Evolutionary conservation across 1,284 basidiomycete species (phyloP), one percentile per base, ranked within the genome.

Genomic region (Melampsora americana): DNA sequence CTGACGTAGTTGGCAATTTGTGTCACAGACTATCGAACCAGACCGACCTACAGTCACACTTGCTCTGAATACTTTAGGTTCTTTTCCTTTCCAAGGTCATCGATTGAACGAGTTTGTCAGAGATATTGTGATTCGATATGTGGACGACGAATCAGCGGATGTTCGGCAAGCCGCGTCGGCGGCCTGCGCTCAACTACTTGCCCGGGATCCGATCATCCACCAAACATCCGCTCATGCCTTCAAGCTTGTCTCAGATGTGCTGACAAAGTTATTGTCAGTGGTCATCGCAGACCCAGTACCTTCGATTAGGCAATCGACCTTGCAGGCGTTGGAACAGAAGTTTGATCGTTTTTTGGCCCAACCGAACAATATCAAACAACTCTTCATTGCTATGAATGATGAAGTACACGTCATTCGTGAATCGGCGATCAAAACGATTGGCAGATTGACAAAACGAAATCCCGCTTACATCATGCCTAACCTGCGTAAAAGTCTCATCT

Each of bases 391-490:
- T 0, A 87, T 99, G 76, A 99, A 99, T 82, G 96, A 99, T 81
- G 96, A 99, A 82, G 90, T 92, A 7, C 98, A 96, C 83, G 90
- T 90, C 69, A 98, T 97, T 81, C 89, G 96, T 23, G 89, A 94
- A 65, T 89, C 91, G 14, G 95, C 95, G 3, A 93, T 99, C 65
- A 86, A 86, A 32, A 88, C 99, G 79, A 97, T 99, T 79, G 96
- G 96, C 2, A 90, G 96, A 35, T 87, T 99, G 32, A 93, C 95
- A 1, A 89, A 90, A 81, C 92, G 97, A 84, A 99, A 99, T 81
- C 96, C 96, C 0, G 96, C 96, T 48, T 97, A 98, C 84, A 95
- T 99, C 44, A 98, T 99, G 92, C 95, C 96, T 3, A 95, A 93
- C 6, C 85, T 99, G 50, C 88, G 96, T 69, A 99, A 99, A 83